Evolutionary conservation across 768 basidiomycete species (phyloP).

Genomic region (Leucosporidium creatinivorum): DNA sequence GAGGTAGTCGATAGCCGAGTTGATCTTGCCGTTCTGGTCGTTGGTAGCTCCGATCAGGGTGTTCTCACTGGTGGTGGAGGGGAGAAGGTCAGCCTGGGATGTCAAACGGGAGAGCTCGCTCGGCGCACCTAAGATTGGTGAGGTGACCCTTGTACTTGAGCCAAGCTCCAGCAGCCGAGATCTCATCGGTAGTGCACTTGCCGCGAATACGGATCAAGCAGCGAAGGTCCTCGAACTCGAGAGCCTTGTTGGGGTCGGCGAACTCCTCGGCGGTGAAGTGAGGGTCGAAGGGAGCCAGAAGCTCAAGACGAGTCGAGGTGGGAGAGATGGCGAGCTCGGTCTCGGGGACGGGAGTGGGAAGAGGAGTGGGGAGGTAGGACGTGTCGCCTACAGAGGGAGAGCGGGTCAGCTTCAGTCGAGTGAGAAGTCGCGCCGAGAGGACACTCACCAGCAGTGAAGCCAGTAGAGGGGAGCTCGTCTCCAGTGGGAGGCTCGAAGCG

Average conservation of each 20-base stretch:
- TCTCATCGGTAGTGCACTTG: constrained; percentile 99
- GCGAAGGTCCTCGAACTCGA: constrained; percentile 73
- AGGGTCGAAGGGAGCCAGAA: constrained; percentile 73
- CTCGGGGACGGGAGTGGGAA: constrained; percentile 66
- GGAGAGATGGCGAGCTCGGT: constrained; percentile 69
- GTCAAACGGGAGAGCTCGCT: background rate
- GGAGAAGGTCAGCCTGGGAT: background rate
- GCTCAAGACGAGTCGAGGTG: constrained; percentile 75
- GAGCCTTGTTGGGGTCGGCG: constrained; percentile 41
- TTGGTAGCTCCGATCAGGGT: constrained; percentile 48
- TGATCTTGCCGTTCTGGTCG: constrained; percentile 89
- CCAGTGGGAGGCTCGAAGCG: constrained; percentile 77
- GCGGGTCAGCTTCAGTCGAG: background rate
- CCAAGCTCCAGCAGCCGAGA: constrained; percentile 97
- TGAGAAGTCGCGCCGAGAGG: constrained; percentile 32
- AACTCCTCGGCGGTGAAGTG: constrained; percentile 51
- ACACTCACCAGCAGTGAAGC: constrained; percentile 67
- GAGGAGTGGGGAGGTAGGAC: constrained; percentile 69
- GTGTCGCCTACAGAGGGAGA: constrained; percentile 41
- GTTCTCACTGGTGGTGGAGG: constrained; percentile 27
- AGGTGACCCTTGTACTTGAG: constrained; percentile 79
- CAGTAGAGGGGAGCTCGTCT: constrained; percentile 69
- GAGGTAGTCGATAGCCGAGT: constrained; percentile 71
- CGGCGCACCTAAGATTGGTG: constrained; percentile 28
- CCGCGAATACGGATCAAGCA: constrained; percentile 86